Conservation (phyloP, 2,329 filamentous ascomycete genomes). For the Fusarium subtropicale region DNA sequence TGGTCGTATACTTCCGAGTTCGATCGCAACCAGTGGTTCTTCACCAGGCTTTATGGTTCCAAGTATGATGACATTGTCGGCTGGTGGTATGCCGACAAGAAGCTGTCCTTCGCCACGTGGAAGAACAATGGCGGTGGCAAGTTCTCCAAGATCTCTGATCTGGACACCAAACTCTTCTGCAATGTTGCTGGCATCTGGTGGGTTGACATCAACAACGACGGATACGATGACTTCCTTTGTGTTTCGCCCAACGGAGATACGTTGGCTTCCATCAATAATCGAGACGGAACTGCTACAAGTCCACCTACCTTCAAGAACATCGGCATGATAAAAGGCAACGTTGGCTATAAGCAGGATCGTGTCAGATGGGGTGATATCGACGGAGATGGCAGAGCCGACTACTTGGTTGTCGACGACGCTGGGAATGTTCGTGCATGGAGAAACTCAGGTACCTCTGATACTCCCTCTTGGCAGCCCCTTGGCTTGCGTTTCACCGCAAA, state of each 20-base stretch:
- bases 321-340: constrained; percentile 6
- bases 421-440: constrained; percentile 9
- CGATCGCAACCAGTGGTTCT: constrained; percentile 17
- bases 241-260: background rate
- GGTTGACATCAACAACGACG: background rate
- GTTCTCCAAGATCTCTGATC: background rate
- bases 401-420: background rate
- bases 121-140: constrained; percentile 10
- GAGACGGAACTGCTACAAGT: background rate
- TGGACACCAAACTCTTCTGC: background rate
- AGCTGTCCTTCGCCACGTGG: background rate
- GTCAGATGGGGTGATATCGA: constrained; percentile 14
- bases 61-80: constrained; percentile 13
- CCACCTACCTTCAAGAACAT: background rate
- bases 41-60: constrained; percentile 1
- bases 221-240: constrained; percentile 9
- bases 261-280: constrained; percentile 1
- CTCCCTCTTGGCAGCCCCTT: constrained; percentile 49
- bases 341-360: constrained; percentile 2
- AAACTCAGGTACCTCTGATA: background rate
- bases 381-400: constrained; percentile 15
- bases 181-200: background rate
- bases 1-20: constrained; percentile 10
- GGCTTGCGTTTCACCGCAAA: constrained; percentile 36
- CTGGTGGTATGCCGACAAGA: background rate